Evolutionary conservation across 2,329 filamentous ascomycete species (phyloP).

Genomic region (Aspergillus japonicus): DNA sequence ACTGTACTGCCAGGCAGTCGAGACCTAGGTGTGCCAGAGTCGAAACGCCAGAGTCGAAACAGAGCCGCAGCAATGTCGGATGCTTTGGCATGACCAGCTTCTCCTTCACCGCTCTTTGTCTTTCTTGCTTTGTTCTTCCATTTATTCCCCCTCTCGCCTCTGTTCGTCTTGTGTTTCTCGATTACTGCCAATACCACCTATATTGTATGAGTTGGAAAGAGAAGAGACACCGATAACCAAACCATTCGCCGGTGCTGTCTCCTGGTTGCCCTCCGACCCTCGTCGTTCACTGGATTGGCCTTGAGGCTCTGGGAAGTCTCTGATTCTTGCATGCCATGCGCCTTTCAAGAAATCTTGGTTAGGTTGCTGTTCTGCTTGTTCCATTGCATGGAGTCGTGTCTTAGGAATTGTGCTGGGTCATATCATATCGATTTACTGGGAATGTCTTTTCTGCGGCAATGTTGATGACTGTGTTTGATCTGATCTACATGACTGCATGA

Average conservation of each 20-base stretch:
- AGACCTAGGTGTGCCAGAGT: conserved; percentile 26
- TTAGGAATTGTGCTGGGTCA: neutral
- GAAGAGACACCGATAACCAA: conserved; percentile 7
- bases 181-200: conserved; percentile 1
- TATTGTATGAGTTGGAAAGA: conserved; percentile 15
- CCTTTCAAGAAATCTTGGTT: neutral
- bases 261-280: conserved; percentile 24
- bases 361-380: conserved; percentile 5
- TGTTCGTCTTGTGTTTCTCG: conserved; percentile 10
- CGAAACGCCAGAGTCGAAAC: conserved; percentile 1
- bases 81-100: conserved; percentile 8
- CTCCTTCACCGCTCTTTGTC: neutral
- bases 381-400: neutral
- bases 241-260: conserved; percentile 22
- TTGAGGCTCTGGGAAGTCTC: conserved; percentile 25
- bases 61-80: conserved; percentile 3
- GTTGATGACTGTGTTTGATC: conserved; percentile 15
- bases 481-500: conserved; percentile 34
- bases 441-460: conserved; percentile 9
- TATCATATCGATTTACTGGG: neutral
- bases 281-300: conserved; percentile 33
- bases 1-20: conserved; percentile 69
- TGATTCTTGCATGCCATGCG: conserved; percentile 11
- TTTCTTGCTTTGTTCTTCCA: neutral
- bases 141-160: conserved; percentile 6